phyloP scores from a whole-genome alignment of 2,329 filamentous ascomycete species.

The Fusarium scirpi region DNA sequence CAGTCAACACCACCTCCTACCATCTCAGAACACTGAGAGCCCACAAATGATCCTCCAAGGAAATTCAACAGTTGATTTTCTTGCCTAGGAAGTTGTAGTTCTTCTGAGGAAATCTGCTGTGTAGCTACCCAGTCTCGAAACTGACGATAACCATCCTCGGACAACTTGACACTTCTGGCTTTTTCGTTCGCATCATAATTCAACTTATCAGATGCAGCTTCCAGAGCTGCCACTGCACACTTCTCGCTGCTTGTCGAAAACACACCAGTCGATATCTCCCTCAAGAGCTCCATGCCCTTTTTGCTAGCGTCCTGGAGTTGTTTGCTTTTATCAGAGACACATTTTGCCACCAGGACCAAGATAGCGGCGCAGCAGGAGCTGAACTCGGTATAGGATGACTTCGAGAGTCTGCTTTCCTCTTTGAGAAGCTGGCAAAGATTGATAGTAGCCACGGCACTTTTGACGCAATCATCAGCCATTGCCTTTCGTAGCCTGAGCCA shows the following conservation, averaged over 20 bases:
- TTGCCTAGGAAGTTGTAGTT: constrained; percentile 22
- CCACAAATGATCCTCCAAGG: no score
- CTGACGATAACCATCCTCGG: constrained; percentile 26
- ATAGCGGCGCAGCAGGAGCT: constrained; percentile 41
- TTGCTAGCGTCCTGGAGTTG: constrained; percentile 13
- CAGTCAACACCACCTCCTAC: no score
- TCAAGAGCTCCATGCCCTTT: constrained; percentile 27
- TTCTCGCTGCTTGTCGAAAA: constrained; percentile 39
- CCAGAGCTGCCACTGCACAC: constrained; percentile 27
- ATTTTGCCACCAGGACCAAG: constrained; percentile 27
- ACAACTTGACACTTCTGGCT: not conserved
- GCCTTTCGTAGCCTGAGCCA: constrained; percentile 16
- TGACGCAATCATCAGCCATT: constrained; percentile 28
- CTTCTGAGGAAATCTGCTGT: constrained; percentile 36
- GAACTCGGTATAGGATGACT: constrained; percentile 44
- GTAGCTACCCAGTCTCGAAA: constrained; percentile 41
- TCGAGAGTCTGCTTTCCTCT: constrained; percentile 31
- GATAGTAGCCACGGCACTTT: constrained; percentile 23
- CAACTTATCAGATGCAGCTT: constrained; percentile 32
- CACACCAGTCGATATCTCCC: constrained; percentile 31
- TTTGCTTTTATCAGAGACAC: constrained; percentile 19
- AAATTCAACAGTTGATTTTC: constrained; percentile 10
- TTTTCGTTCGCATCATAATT: not conserved
- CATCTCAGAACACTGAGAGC: no score
- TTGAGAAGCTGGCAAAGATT: constrained; percentile 34